Percentiles rank a stretch among this genome's conserved stretches.
These are phyloP conservation scores for Fusarium nelsonii DNA, from an alignment of 2,329 filamentous ascomycete species.

Conservation along the genomic window DNA sequence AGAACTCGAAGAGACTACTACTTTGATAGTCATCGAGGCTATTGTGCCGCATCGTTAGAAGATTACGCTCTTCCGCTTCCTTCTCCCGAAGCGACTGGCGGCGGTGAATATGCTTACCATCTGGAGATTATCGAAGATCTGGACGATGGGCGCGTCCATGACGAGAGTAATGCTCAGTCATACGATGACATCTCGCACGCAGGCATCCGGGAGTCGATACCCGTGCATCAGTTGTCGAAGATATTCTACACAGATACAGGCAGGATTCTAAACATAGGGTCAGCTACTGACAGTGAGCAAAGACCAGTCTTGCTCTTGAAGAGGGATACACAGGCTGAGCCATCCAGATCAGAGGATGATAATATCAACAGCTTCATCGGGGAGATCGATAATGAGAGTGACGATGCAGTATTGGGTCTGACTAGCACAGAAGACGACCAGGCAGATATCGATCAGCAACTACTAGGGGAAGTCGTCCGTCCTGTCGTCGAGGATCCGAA, in stretches of 20 bases:
- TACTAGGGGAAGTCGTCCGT: conserved; percentile 47
- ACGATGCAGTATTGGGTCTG: conserved; percentile 28
- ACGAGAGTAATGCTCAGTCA: conserved; percentile 51
- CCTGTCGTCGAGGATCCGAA: conserved; percentile 1
- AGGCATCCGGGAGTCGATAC: conserved; percentile 67
- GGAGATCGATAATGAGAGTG: conserved; percentile 52
- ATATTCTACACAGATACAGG: conserved; percentile 95
- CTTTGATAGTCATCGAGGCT: conserved; percentile 42
- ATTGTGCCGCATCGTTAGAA: conserved; percentile 9
- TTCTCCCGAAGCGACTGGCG: conserved; percentile 3
- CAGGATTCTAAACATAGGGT: conserved; percentile 83
- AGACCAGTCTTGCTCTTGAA: conserved; percentile 54
- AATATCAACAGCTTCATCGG: conserved; percentile 54
- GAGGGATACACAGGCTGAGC: conserved; percentile 43
- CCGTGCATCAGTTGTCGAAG: conserved; percentile 76
- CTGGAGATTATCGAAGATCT: conserved; percentile 86
- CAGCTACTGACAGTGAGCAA: conserved; percentile 62
- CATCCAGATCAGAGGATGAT: conserved; percentile 3
- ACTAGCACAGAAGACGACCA: conserved; percentile 53
- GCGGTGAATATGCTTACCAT: conserved; percentile 76
- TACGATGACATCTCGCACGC: conserved; percentile 59
- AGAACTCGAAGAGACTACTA: conserved; percentile 66
- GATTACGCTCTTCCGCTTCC: background rate
- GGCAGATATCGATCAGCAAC: conserved; percentile 61
- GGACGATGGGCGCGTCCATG: conserved; percentile 67